Percentiles rank a stretch among this genome's conserved stretches.
Conservation (phyloP, 192 early-diverging fungal species). For the Gonapodya prolifera region DNA sequence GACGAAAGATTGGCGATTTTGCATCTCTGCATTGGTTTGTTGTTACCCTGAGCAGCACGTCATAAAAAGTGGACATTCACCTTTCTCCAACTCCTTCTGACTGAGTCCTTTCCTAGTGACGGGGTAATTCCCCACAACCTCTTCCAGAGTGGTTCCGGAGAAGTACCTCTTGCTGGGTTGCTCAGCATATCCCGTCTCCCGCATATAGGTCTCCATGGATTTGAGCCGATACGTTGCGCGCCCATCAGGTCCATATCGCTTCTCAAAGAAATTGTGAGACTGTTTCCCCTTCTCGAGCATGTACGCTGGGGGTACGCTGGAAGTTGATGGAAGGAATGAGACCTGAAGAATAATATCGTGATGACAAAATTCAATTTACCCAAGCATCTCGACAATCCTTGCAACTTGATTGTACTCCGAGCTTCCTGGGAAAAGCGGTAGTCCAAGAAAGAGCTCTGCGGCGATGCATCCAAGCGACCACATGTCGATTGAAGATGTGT, state of each 20-base stretch:
- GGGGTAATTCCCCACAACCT: slow-evolving; percentile 81
- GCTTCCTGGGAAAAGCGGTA: slow-evolving; percentile 89
- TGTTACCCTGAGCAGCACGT: slow-evolving; percentile 14
- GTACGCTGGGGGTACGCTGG: slow-evolving; percentile 64
- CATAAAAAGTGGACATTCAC: slow-evolving; percentile 22
- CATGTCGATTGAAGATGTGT: slow-evolving; percentile 91
- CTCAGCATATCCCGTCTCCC: slow-evolving; percentile 39
- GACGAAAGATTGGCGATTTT: slow-evolving; percentile 61
- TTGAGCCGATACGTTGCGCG: slow-evolving; percentile 56
- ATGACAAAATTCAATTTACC: slow-evolving; percentile 25
- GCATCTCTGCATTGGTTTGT: slow-evolving; percentile 59
- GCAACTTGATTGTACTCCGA: slow-evolving; percentile 94
- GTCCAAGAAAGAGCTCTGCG: slow-evolving; percentile 86
- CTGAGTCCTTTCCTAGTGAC: slow-evolving; percentile 52
- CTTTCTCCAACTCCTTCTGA: slow-evolving; percentile 58
- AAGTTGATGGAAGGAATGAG: neutral
- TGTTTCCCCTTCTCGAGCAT: slow-evolving; percentile 92
- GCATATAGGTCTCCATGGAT: slow-evolving; percentile 64
- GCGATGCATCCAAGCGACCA: slow-evolving; percentile 99
- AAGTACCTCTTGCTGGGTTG: slow-evolving; percentile 92
- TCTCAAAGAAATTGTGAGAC: slow-evolving; percentile 75
- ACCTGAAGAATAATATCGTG: neutral
- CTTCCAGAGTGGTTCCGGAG: slow-evolving; percentile 66
- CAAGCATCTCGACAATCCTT: slow-evolving; percentile 85
- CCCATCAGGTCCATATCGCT: slow-evolving; percentile 24